These are phyloP conservation scores for Tremellales sp. DNA, from an alignment of 1,284 basidiomycete species.

Conservation along the genomic window DNA sequence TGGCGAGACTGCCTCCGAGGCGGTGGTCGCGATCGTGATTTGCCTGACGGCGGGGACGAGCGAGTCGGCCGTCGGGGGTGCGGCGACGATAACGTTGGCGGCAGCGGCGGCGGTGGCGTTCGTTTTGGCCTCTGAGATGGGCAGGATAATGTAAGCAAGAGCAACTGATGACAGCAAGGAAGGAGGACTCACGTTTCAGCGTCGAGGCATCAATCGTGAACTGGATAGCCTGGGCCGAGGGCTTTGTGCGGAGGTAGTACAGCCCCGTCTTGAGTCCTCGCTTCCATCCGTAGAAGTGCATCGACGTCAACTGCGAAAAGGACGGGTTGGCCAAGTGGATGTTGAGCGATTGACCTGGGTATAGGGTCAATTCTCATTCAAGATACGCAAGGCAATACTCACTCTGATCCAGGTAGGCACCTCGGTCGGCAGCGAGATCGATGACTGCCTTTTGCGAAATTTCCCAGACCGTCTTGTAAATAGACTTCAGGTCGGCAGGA, in stretches of 20 bases:
- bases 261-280: conserved; percentile 98
- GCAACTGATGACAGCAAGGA: neutral
- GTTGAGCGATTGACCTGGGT: conserved; percentile 63
- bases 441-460: conserved; percentile 98
- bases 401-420: conserved; percentile 96
- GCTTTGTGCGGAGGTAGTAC: conserved; percentile 89
- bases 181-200: conserved; percentile 53
- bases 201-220: conserved; percentile 89
- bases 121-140: conserved; percentile 20
- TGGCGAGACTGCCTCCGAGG: conserved; percentile 22
- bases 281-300: conserved; percentile 99
- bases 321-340: conserved; percentile 90
- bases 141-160: conserved; percentile 41
- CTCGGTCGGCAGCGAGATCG: conserved; percentile 96
- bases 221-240: conserved; percentile 93
- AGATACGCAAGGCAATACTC: conserved; percentile 38
- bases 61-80: conserved; percentile 18
- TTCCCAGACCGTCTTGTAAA: conserved; percentile 74
- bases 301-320: conserved; percentile 89
- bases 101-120: conserved; percentile 24
- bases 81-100: conserved; percentile 5
- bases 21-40: conserved; percentile 30
- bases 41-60: conserved; percentile 40
- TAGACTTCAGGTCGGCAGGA: conserved; percentile 77
- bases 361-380: too few relatives aligned